Evolutionary conservation across 2,329 filamentous ascomycete species (phyloP), one percentile per base, ranked within the genome.

Genomic region (Aplosporella prunicola): DNA sequence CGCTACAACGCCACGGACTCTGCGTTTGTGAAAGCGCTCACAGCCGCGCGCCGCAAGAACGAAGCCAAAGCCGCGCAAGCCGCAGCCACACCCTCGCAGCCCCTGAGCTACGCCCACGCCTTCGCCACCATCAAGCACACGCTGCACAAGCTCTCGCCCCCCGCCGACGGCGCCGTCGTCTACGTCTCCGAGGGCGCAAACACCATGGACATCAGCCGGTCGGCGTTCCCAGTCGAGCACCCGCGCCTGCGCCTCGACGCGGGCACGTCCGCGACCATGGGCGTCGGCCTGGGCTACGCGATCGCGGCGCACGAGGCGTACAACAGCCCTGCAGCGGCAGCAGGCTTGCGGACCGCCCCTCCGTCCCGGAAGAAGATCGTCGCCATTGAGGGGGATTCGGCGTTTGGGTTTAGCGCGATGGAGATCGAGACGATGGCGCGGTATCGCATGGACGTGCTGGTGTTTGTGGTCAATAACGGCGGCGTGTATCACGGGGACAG

Each of bases 121-220:
- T 76, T 72, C 49, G 60, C 68, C 32, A 55, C 71, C 32, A 72
- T 76, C 47, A 72, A 68, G 44, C 49, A 55, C 3, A 63, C 62
- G 2, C 55, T 76, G 7, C 62, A 73, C 44, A 47, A 44, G 4
- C 48, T 69, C 20, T 69, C 61, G 0, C 66, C 60, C 9, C 61
- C 61, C 1, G 57, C 61, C 26, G 52, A 67, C 9, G 69, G 66
- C 15, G 54, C 61, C 28, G 62, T 74, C 16, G 66, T 75, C 15
- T 76, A 75, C 43, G 58, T 76, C 23, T 72, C 69, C 1, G 71
- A 76, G 55, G 72, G 72, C 5, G 70, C 72, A 7, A 75, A 75
- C 47, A 74, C 72, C 5, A 77, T 76, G 73, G 73, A 76, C 45
- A 74, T 76, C 36, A 72, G 69, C 2, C 67, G 72, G 14, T 68